Conservation (phyloP, 2,329 filamentous ascomycete species). For the Onygena corvina region DNA sequence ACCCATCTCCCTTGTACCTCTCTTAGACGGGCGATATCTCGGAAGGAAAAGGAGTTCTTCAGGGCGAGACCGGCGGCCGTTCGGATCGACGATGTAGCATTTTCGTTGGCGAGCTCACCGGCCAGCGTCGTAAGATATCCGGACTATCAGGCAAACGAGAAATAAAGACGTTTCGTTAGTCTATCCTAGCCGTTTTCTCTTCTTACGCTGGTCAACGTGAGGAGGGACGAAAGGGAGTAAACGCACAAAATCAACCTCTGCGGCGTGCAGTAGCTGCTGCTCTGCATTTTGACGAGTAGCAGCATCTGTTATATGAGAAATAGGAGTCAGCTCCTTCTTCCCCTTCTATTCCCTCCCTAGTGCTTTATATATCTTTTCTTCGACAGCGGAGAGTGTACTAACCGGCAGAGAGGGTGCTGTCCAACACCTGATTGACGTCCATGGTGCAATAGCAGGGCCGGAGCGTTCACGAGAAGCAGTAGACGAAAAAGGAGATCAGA, state of each 20-base stretch:
- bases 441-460: constrained; percentile 43
- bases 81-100: constrained; percentile 69
- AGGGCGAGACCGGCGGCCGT: constrained; percentile 89
- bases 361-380: not conserved
- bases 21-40: constrained; percentile 75
- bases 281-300: constrained; percentile 81
- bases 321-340: not conserved
- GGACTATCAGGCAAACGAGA: constrained; percentile 54
- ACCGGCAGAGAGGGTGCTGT: constrained; percentile 94
- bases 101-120: constrained; percentile 86
- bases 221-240: constrained; percentile 24
- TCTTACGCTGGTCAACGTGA: constrained; percentile 13
- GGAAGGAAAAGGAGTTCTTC: constrained; percentile 95
- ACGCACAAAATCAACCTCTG: constrained; percentile 88
- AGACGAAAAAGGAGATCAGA: not conserved
- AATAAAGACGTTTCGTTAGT: constrained; percentile 3
- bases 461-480: not conserved
- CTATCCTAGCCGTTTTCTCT: constrained; percentile 16
- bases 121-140: constrained; percentile 87
- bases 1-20: constrained; percentile 93
- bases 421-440: constrained; percentile 97
- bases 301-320: constrained; percentile 52
- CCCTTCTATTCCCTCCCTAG: not conserved
- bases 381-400: constrained; percentile 30
- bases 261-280: constrained; percentile 83